Conservation (phyloP, 2,329 filamentous ascomycete species). For the Exophiala viscosa region DNA sequence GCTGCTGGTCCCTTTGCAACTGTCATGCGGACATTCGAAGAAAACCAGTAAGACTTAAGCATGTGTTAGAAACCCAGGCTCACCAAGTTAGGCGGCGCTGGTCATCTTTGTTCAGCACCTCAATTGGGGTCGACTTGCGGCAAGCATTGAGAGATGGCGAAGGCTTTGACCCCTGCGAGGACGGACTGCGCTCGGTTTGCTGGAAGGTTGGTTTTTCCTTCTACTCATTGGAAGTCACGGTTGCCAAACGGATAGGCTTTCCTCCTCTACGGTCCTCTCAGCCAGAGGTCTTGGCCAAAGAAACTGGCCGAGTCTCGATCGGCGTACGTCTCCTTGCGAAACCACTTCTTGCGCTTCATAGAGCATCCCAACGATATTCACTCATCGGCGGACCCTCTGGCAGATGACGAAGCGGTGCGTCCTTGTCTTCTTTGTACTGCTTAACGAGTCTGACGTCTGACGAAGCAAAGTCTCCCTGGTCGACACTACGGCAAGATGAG, state of each 20-base stretch:
- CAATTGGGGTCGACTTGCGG: constrained; percentile 59
- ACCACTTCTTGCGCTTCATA: constrained; percentile 76
- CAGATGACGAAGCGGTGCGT: constrained; percentile 69
- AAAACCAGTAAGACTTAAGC: constrained; percentile 49
- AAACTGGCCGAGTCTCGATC: constrained; percentile 65
- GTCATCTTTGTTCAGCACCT: constrained; percentile 58
- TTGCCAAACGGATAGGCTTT: constrained; percentile 59
- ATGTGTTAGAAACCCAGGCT: background rate
- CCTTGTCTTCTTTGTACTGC: constrained; percentile 25
- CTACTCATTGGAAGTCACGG: background rate
- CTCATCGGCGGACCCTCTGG: constrained; percentile 74
- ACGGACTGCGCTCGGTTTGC: constrained; percentile 77
- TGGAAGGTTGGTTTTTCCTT: constrained; percentile 64
- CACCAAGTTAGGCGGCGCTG: constrained; percentile 48
- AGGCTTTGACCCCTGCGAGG: constrained; percentile 60
- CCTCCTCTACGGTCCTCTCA: constrained; percentile 67
- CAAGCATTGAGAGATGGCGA: constrained; percentile 60
- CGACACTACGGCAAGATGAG: constrained; percentile 80
- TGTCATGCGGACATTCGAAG: constrained; percentile 54
- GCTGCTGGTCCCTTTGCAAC: too few relatives aligned
- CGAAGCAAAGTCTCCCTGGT: constrained; percentile 79
- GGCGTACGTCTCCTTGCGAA: constrained; percentile 68
- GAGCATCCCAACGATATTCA: constrained; percentile 78
- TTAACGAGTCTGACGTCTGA: constrained; percentile 36
- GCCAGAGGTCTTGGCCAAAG: constrained; percentile 64